Base-by-base conservation (phyloP, 495 filamentous ascomycete genomes). In the Gamarada debralockiae region DNA sequence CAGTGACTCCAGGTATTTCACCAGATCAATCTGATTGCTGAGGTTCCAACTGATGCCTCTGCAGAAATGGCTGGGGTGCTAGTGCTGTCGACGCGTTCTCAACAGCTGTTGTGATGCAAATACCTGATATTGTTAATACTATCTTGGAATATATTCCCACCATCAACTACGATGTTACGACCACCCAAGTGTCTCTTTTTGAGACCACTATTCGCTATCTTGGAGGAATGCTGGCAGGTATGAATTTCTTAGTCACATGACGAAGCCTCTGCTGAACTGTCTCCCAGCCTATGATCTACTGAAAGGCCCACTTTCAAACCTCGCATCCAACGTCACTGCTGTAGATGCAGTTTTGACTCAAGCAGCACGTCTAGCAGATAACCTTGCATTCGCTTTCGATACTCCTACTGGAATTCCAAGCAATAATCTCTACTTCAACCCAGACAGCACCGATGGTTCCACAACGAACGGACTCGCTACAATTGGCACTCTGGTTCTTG, bases 151-250 rank as follows among this genome's bases (percentile, higher is more conserved):
- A 81, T 64, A 77, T 96, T 38, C 70, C 77, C 0, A 73, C 65
- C 0, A 80, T 95, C 56, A 72, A 96, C 67, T 96, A 88, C 56
- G 75, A 75, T 45, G 85, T 33, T 20, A 10, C 44, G 8, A 24
- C 14, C 23, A 15, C 66, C 6, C 70, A 70, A 13, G 81, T 95
- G 55, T 90, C 84, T 50, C 69, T 96, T 24, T 96, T 96, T 53
- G 90, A 96, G 68, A 96, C 90, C 2, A 95, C 89, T 2, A 96
- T 96, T 60, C 85, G 90, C 3, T 96, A 95, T 58, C 70, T 95
- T 3, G 90, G 74, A 14, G 90, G 90, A 15, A 72, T 96, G 57
- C 57, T 95, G 37, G 87, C 90, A 8, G 73, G 75, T n/a, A n/a
- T 77, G 58, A 59, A 59, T 33, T 7, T 38, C 38, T 13, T 40